A percentile compares a stretch with the other conserved stretches of the same genome.
phyloP scores from a whole-genome alignment of 768 basidiomycete species.

The Pulveroboletus sp. region DNA sequence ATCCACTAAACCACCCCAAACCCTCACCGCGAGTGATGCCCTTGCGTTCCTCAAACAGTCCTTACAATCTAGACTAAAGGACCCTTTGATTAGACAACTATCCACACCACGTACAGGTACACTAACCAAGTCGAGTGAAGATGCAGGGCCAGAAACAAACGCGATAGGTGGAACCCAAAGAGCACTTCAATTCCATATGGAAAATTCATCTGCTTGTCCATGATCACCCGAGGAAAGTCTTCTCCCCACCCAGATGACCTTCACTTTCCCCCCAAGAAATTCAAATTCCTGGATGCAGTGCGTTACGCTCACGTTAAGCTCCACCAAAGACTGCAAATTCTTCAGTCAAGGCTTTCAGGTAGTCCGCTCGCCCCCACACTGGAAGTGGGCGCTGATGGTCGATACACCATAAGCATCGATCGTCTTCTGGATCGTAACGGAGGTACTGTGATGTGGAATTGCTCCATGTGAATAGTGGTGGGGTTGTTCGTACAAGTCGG shows the following conservation, averaged over 20 bases:
- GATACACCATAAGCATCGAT: conserved; percentile 3
- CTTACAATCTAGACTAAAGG: too few relatives aligned
- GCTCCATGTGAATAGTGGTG: neutral
- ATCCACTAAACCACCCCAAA: too few relatives aligned
- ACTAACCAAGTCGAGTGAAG: too few relatives aligned
- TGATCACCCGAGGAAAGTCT: conserved; percentile 1
- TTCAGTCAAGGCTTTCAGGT: conserved; percentile 4
- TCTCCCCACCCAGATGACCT: conserved; percentile 9
- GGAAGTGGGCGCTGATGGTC: conserved; percentile 5
- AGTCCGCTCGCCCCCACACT: conserved; percentile 1
- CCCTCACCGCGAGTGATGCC: too few relatives aligned
- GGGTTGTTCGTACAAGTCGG: neutral
- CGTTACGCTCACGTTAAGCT: neutral
- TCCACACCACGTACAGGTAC: too few relatives aligned
- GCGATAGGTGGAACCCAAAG: too few relatives aligned
- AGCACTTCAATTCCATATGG: too few relatives aligned
- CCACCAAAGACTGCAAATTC: neutral
- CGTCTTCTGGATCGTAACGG: neutral
- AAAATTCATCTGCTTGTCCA: too few relatives aligned
- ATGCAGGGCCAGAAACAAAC: too few relatives aligned
- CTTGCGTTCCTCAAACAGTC: too few relatives aligned
- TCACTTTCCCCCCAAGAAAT: conserved; percentile 2
- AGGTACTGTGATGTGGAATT: conserved; percentile 4
- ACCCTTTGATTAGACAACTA: too few relatives aligned
- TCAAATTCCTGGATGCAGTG: neutral